A percentile compares a stretch with the other conserved stretches of the same genome.
These are phyloP conservation scores for Pistacia integerrima DNA, from an alignment of 345 rosid species.

Conservation along the genomic window DNA sequence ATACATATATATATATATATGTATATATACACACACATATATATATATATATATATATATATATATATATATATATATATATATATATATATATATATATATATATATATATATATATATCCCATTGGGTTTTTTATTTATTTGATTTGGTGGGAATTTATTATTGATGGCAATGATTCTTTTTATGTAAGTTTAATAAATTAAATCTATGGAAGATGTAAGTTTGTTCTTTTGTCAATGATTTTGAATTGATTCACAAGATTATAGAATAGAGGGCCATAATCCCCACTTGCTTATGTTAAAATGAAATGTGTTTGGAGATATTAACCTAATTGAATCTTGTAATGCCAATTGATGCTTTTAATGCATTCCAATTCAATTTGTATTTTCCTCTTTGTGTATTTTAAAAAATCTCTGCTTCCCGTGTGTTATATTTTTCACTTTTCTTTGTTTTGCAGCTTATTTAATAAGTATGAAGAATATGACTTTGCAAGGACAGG, in stretches of 20 bases:
- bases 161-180: neutral
- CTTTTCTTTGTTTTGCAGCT: conserved; percentile 41
- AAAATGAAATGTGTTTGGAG: too few species aligned
- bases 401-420: neutral
- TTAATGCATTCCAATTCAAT: too few species aligned
- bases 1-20: too few species aligned
- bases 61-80: too few species aligned
- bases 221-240: neutral
- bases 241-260: neutral
- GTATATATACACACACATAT: too few species aligned
- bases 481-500: conserved; percentile 89
- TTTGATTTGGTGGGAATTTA: neutral
- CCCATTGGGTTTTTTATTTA: neutral
- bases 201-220: neutral
- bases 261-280: too few species aligned
- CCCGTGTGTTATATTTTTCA: neutral
- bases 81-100: too few species aligned
- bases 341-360: too few species aligned
- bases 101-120: too few species aligned
- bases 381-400: neutral
- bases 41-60: too few species aligned
- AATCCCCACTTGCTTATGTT: too few species aligned
- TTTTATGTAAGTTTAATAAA: neutral
- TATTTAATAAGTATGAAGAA: conserved; percentile 79
- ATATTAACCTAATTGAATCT: too few species aligned